Evolutionary conservation across 176 grass and related monocot species (phyloP).

Genomic region (Alloteropsis semialata): DNA sequence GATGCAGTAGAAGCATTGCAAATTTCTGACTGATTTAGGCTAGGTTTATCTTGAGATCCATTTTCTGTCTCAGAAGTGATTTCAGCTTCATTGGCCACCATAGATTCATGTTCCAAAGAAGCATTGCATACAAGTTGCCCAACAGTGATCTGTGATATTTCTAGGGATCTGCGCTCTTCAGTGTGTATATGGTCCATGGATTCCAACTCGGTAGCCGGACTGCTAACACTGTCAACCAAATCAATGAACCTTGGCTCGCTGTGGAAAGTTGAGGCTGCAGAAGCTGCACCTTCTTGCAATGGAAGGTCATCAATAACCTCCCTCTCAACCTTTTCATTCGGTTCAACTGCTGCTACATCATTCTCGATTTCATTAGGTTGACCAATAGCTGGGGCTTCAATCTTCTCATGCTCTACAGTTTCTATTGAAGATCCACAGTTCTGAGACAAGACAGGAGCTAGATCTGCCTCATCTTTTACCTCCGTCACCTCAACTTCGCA

Average conservation of each 20-base stretch:
- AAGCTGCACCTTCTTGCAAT: background rate
- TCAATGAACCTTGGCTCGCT: slow-evolving; percentile 15
- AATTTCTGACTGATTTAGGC: background rate
- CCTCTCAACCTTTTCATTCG: background rate
- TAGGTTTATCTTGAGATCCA: slow-evolving; percentile 17
- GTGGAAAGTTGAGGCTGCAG: background rate
- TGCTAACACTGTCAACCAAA: slow-evolving; percentile 3
- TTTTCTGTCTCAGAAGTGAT: background rate
- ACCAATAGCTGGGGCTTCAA: background rate
- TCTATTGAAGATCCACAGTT: slow-evolving; percentile 6
- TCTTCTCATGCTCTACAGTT: slow-evolving; percentile 10
- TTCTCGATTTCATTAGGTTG: slow-evolving; percentile 24
- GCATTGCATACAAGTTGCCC: slow-evolving; percentile 8
- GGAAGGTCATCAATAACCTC: slow-evolving; percentile 15
- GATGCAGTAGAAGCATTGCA: background rate
- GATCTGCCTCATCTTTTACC: background rate
- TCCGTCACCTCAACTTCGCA: slow-evolving; percentile 5
- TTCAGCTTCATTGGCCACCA: slow-evolving; percentile 23
- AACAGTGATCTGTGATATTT: slow-evolving; percentile 23
- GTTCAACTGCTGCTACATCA: slow-evolving; percentile 16
- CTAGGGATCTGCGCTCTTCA: slow-evolving; percentile 12
- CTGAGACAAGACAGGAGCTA: slow-evolving; percentile 2
- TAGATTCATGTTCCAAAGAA: slow-evolving; percentile 14
- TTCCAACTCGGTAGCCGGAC: background rate
- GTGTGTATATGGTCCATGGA: background rate